Base-by-base conservation (phyloP, 2,329 filamentous ascomycete genomes). In the Clonostachys sp. region DNA sequence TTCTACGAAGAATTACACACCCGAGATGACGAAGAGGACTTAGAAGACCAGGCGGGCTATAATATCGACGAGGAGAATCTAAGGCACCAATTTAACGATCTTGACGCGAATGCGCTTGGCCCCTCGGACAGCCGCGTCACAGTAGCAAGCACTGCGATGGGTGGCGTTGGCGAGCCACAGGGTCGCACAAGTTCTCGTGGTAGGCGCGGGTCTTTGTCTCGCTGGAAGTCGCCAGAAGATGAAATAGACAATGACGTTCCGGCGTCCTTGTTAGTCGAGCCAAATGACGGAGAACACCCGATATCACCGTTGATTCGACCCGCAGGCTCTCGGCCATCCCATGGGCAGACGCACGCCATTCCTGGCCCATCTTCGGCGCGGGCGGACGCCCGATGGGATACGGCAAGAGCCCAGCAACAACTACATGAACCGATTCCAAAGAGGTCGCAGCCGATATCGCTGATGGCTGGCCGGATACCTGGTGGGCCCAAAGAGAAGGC, bases 401-500 rank as follows among this genome's bases (percentile, higher is more conserved):
- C 73, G 48, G 65, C 71, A 14, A 75, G 78, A 48, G 64, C 68
- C 16, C 78, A 80, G 34, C 77, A 81, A 52, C 65, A 66, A 39
- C 57, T 79, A n/a, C 71, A 80, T 50, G 62, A 75, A 16, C 62
- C 67, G 13, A 54, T 52, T 6, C 30, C 53, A 6, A 36, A 48
- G 14, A 40, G 53, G 34, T 39, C 55, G 30, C 53, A 62, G n/a
- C 56, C 59, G 45, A 54, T 61, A 53, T 53, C 63, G 20, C n/a
- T 65, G 38, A 36, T 56, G 56, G 49, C 58, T 59, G 51, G 57
- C 41, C 48, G 57, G 14, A 48, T 64, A 17, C 52, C 61, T 2
- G 66, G 65, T 10, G 67, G 61, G 45, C 68, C 70, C 5, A 60
- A 83, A 64, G 87, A 92, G 60, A 87, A 85, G 64, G 91, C 91